Conservation (phyloP, 495 filamentous ascomycete genomes). For the Durotheca rogersii region DNA sequence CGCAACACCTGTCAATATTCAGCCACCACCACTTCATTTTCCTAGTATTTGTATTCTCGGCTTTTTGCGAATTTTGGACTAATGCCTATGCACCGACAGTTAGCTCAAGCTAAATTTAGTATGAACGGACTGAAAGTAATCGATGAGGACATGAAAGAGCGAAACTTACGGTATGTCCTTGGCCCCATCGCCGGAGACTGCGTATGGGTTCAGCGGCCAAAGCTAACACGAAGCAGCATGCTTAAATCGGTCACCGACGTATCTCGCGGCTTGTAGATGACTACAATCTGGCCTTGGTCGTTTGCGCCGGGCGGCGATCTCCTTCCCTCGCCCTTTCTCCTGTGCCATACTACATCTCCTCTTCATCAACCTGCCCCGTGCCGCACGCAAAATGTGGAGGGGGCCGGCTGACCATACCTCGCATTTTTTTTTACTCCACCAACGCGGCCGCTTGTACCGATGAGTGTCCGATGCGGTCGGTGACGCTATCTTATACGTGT, state of each 20-base stretch:
- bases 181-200: not conserved
- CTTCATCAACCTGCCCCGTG: no score
- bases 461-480: no score
- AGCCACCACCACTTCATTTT: constrained; percentile 1
- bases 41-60: not conserved
- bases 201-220: no score
- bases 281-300: constrained; percentile 1
- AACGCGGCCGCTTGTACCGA: no score
- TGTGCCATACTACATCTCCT: no score
- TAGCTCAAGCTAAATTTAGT: constrained; percentile 49
- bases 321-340: no score
- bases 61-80: constrained; percentile 12
- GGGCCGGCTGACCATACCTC: no score
- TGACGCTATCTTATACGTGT: no score
- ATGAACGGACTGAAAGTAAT: constrained; percentile 48
- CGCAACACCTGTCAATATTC: constrained; percentile 23
- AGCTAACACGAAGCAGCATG: constrained; percentile 38
- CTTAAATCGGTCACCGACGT: constrained; percentile 45
- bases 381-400: no score
- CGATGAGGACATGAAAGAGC: constrained; percentile 49
- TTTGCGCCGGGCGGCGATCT: constrained; percentile 1
- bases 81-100: constrained; percentile 38
- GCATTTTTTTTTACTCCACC: no score
- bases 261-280: constrained; percentile 16
- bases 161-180: constrained; percentile 44